Conservation (phyloP, 208 protist genomes). For the Naegleria fowleri region DNA sequence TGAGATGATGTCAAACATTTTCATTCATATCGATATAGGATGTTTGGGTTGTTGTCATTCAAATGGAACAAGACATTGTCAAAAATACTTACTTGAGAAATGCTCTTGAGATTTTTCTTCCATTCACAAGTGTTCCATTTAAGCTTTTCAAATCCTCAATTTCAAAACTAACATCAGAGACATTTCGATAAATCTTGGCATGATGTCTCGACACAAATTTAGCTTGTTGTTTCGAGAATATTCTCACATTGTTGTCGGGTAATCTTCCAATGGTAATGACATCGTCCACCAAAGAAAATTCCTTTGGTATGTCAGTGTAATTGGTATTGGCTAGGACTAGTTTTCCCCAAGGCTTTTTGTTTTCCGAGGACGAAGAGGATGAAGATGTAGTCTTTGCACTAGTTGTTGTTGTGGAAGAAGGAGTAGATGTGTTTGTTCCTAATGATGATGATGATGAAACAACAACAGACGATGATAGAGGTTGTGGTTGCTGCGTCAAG, state of each 20-base stretch:
- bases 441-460: too few relatives aligned
- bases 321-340: background rate
- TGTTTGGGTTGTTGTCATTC: too few relatives aligned
- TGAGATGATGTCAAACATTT: too few relatives aligned
- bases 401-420: too few relatives aligned
- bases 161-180: background rate
- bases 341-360: background rate
- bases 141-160: background rate
- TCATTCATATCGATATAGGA: too few relatives aligned
- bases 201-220: background rate
- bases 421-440: too few relatives aligned
- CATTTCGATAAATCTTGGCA: background rate
- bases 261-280: background rate
- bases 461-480: too few relatives aligned
- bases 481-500: too few relatives aligned
- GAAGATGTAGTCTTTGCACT: too few relatives aligned
- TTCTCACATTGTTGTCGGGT: background rate
- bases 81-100: too few relatives aligned
- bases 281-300: background rate
- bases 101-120: background rate
- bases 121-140: background rate
- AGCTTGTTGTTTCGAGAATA: background rate
- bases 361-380: too few relatives aligned
- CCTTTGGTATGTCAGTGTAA: background rate
- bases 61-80: too few relatives aligned